Conservation (phyloP, 202 grass and related monocot genomes). For the Zoysia matrella region DNA sequence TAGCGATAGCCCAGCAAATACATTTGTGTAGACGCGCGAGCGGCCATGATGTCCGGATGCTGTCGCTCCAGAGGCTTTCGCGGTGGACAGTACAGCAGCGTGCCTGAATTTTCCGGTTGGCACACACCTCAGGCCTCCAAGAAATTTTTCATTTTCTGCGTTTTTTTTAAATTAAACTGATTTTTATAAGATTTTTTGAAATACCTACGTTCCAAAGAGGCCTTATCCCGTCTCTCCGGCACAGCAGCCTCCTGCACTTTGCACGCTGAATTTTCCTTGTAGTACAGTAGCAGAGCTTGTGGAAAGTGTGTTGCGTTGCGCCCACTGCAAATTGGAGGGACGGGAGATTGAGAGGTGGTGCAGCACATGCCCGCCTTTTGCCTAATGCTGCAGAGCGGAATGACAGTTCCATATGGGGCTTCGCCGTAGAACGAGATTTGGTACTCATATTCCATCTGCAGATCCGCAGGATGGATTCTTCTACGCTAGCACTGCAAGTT, state of each 20-base stretch:
- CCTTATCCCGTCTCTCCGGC: not conserved
- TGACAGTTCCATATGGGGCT: not conserved
- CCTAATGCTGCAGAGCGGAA: not conserved
- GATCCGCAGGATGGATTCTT: not conserved
- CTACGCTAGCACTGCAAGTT: not conserved
- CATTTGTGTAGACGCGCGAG: slow-evolving; percentile 43
- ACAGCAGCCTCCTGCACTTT: slow-evolving; percentile 20
- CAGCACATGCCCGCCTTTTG: not conserved
- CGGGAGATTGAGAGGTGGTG: not conserved
- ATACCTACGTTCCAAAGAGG: too few species aligned
- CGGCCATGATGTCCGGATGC: slow-evolving; percentile 36
- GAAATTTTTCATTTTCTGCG: too few species aligned
- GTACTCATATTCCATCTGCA: not conserved
- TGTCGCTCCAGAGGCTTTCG: slow-evolving; percentile 25
- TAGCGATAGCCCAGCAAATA: not conserved
- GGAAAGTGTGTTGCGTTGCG: not conserved
- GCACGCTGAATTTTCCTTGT: not conserved
- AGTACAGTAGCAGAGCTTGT: not conserved
- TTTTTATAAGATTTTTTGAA: too few species aligned
- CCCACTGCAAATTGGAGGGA: not conserved
- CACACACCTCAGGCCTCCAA: not conserved
- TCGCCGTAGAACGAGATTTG: not conserved
- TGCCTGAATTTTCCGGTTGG: slow-evolving; percentile 6
- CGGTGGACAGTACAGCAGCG: slow-evolving; percentile 1
- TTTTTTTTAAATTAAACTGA: too few species aligned